A percentile compares a stretch with the other conserved stretches of the same genome.
Evolutionary conservation across 1,139 yeast genomes (phyloP).

Genomic region (Blastobotrys petasosporus): DNA sequence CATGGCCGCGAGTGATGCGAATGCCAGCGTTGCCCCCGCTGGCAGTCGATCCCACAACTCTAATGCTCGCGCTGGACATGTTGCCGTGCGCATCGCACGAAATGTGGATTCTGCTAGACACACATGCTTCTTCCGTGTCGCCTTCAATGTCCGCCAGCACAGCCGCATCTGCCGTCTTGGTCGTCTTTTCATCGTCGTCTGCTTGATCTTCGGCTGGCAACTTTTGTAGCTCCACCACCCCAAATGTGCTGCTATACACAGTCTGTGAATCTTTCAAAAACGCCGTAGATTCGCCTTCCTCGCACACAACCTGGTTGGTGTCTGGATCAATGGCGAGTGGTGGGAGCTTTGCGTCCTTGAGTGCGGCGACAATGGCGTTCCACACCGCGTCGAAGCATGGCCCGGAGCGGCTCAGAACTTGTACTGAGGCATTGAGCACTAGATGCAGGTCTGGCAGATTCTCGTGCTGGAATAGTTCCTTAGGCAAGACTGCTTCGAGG

Average conservation of each 20-base stretch:
- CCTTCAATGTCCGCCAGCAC: constrained; percentile 70
- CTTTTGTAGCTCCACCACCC: constrained; percentile 41
- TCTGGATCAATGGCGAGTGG: constrained; percentile 43
- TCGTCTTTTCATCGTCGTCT: constrained; percentile 26
- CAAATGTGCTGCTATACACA: constrained; percentile 52
- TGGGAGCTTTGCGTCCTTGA: constrained; percentile 59
- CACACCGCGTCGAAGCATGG: constrained; percentile 77
- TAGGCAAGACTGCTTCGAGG: constrained; percentile 23
- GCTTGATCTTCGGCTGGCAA: neutral
- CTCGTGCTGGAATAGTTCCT: constrained; percentile 14
- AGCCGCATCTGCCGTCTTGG: constrained; percentile 33
- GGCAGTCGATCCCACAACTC: constrained; percentile 16
- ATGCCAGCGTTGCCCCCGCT: constrained; percentile 16
- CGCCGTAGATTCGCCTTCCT: constrained; percentile 26
- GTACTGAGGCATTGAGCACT: constrained; percentile 67
- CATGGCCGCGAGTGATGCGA: constrained; percentile 13
- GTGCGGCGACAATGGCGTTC: constrained; percentile 60
- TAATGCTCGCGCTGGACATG: constrained; percentile 19
- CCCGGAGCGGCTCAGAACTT: constrained; percentile 75
- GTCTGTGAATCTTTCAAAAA: constrained; percentile 19
- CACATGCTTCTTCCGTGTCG: constrained; percentile 62
- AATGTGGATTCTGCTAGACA: constrained; percentile 41
- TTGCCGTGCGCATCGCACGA: constrained; percentile 28
- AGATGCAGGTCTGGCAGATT: constrained; percentile 37
- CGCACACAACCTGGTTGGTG: constrained; percentile 37